A percentile compares a stretch with the other conserved stretches of the same genome.
phyloP scores from a whole-genome alignment of 768 basidiomycete species.

The Tulasnella sp. region DNA sequence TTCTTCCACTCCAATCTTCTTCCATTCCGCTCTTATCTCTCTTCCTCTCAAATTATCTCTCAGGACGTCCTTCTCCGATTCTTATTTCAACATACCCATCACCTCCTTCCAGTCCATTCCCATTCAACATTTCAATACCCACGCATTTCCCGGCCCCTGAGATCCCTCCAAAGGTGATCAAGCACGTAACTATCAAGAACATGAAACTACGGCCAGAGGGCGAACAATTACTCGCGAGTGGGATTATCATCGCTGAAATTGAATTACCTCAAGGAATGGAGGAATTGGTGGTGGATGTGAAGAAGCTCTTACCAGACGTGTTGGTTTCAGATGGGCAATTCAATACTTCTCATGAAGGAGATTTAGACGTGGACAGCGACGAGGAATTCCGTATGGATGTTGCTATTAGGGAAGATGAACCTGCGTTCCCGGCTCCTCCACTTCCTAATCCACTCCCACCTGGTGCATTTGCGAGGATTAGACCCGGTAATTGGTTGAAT shows the following conservation, averaged over 20 bases:
- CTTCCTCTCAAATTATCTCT: slow-evolving; percentile 31
- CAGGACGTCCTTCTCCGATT: slow-evolving; percentile 18
- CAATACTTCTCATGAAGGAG: not conserved
- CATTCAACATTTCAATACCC: slow-evolving; percentile 32
- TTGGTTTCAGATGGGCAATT: slow-evolving; percentile 59
- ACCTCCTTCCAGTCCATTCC: slow-evolving; percentile 45
- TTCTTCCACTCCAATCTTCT: slow-evolving; percentile 6
- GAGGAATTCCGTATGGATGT: no score
- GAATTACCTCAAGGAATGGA: slow-evolving; percentile 60
- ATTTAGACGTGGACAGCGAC: not conserved
- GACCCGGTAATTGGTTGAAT: slow-evolving; percentile 54
- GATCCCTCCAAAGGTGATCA: slow-evolving; percentile 51
- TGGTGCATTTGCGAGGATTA: slow-evolving; percentile 61
- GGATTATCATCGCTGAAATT: slow-evolving; percentile 48
- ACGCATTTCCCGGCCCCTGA: slow-evolving; percentile 52
- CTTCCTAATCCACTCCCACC: slow-evolving; percentile 56
- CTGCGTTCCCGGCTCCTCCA: slow-evolving; percentile 35
- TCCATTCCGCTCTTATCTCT: slow-evolving; percentile 8
- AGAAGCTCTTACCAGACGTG: slow-evolving; percentile 53
- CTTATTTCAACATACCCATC: slow-evolving; percentile 36
- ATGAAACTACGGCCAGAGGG: slow-evolving; percentile 52
- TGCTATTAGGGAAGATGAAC: slow-evolving; percentile 13
- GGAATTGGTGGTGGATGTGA: slow-evolving; percentile 35
- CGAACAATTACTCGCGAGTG: slow-evolving; percentile 47
- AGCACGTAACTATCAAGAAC: slow-evolving; percentile 56